Base-by-base conservation (phyloP, 148 eudicot genomes). In the Cornus suecica region DNA sequence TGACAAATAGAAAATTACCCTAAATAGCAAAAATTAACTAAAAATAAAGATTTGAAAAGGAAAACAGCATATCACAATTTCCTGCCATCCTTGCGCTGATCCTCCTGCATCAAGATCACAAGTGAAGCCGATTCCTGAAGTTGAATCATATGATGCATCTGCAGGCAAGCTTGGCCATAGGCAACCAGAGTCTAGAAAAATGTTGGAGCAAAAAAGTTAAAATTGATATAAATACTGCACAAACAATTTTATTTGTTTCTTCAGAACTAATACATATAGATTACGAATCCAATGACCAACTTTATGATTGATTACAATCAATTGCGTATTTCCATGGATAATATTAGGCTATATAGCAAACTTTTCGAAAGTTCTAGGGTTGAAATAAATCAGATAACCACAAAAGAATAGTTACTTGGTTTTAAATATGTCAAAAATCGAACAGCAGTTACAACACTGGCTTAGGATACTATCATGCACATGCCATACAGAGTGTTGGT, bases 51-150 rank as follows among this genome's bases (percentile, higher is more conserved):
- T n/a, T n/a, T n/a, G n/a, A n/a, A n/a, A n/a, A n/a, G n/a, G n/a
- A n/a, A n/a, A n/a, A n/a, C n/a, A n/a, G n/a, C n/a, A n/a, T n/a
- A n/a, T n/a, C n/a, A n/a, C n/a, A n/a, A n/a, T n/a, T n/a, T n/a
- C n/a, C n/a, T n/a, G n/a, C n/a, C n/a, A n/a, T n/a, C n/a, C n/a
- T n/a, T n/a, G n/a, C n/a, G n/a, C n/a, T n/a, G n/a, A n/a, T n/a
- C n/a, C n/a, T n/a, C n/a, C n/a, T n/a, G n/a, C n/a, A n/a, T n/a
- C 78, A 51, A 84, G 79, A 75, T 84, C 86, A 28, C 84, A 84
- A 20, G 52, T 56, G 79, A 80, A 77, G 70, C 79, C 75, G 61
- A 84, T 68, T 30, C 86, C 86, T n/a, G 75, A 77, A 25, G 60
- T 84, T 29, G 76, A 41, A 65, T 84, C 84, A 45, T 65, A 84